Conservation (phyloP, 1,139 yeast species). For the Magnusiomyces starmeri region DNA sequence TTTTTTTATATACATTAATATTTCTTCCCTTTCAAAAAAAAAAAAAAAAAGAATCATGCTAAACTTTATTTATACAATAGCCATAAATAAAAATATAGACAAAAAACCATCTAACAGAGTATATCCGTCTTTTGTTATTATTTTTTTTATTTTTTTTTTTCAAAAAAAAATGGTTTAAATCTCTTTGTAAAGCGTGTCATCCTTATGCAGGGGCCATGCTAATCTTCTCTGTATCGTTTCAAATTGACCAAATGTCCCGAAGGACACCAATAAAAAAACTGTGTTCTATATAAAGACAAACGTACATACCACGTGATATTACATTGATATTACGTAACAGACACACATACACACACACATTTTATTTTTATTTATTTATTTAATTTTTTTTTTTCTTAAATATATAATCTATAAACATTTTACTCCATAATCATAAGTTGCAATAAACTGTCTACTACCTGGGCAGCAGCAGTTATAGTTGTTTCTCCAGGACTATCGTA, state of each 20-base stretch:
- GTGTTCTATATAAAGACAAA: no score
- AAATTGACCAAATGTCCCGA: conserved; percentile 54
- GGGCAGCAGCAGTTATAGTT: conserved; percentile 71
- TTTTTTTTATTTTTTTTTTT: background rate
- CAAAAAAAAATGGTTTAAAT: conserved; percentile 68
- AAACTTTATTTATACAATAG: no score
- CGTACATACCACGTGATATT: no score
- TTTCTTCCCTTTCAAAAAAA: no score
- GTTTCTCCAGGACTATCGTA: conserved; percentile 56
- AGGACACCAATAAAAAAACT: conserved; percentile 10
- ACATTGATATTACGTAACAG: no score
- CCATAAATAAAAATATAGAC: no score
- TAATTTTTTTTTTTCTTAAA: no score
- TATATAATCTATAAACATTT: no score
- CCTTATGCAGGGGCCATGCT: conserved; percentile 99
- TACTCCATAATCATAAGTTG: conserved; percentile 20
- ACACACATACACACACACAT: no score
- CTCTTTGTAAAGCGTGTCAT: conserved; percentile 97
- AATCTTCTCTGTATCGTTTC: conserved; percentile 97
- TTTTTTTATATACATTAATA: no score
- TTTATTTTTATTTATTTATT: no score
- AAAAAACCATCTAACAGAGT: background rate
- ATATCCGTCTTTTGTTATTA: background rate
- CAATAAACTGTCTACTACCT: conserved; percentile 40
- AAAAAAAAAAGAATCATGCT: no score